Conservation (phyloP, 139 green algal species). For the Tetradesmus obliquus region DNA sequence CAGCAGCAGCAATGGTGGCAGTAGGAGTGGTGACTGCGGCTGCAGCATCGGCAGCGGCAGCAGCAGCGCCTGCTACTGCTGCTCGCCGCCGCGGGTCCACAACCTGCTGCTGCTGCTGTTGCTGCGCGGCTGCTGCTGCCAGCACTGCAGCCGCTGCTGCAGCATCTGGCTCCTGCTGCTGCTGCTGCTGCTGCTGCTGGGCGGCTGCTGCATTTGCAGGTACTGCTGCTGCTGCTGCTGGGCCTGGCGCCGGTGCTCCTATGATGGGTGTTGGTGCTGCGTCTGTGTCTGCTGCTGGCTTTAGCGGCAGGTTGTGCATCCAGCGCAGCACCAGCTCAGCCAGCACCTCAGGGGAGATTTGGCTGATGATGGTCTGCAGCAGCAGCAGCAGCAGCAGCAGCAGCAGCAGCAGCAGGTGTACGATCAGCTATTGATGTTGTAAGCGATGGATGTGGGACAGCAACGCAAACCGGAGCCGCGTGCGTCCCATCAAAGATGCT, state of each 20-base stretch:
- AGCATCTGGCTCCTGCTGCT: neutral
- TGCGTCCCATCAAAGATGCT: no score
- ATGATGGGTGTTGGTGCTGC: slow-evolving; percentile 1
- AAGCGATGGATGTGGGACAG: neutral
- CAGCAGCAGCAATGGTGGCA: neutral
- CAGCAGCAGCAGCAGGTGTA: neutral
- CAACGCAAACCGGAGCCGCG: neutral
- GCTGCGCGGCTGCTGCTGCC: neutral
- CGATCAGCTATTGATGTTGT: neutral
- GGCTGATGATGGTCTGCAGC: slow-evolving; percentile 47
- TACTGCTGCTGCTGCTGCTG: slow-evolving; percentile 15
- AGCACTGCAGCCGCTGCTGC: neutral
- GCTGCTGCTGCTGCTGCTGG: slow-evolving; percentile 21
- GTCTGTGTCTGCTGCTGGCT: slow-evolving; percentile 19
- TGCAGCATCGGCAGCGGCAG: neutral
- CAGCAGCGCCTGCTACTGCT: neutral
- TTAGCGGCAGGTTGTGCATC: slow-evolving; percentile 54
- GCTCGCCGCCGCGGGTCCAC: neutral
- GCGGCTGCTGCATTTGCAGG: neutral
- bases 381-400: slow-evolving; percentile 36
- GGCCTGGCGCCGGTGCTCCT: neutral
- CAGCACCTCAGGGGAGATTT: slow-evolving; percentile 54
- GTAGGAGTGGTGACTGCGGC: neutral
- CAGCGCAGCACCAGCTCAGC: slow-evolving; percentile 65
- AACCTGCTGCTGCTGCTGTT: slow-evolving; percentile 11